These are phyloP conservation scores for Trichoderma pleuroti DNA, from an alignment of 2,329 filamentous ascomycete species.

Conservation along the genomic window DNA sequence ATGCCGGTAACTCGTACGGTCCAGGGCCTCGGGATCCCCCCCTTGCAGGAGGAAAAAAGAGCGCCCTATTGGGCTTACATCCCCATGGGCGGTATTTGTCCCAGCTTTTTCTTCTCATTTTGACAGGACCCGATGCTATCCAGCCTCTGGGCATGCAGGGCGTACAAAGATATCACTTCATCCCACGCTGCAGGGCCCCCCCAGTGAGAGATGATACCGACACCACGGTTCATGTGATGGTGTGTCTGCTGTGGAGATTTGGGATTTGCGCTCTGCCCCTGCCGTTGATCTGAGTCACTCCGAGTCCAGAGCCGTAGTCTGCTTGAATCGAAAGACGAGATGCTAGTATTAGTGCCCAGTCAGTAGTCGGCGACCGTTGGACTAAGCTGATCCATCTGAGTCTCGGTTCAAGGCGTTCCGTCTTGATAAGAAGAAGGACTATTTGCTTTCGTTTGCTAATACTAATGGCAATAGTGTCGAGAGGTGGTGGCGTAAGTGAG, in stretches of 20 bases:
- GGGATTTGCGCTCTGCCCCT: not conserved
- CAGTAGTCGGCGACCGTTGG: not conserved
- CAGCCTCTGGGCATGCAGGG: not conserved
- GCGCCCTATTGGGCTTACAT: conserved; percentile 11
- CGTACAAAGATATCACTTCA: not conserved
- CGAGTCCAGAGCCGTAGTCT: not conserved
- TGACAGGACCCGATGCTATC: not conserved
- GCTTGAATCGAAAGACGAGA: not conserved
- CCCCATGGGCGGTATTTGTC: not conserved
- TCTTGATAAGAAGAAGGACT: not conserved
- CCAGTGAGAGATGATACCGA: not conserved
- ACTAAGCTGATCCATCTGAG: not conserved
- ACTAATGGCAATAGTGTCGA: not conserved
- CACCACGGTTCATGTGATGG: conserved; percentile 3
- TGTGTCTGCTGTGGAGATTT: not conserved
- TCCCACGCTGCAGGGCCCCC: not conserved
- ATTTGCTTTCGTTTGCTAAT: not conserved
- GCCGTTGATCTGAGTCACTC: not conserved
- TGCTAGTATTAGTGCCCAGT: not conserved
- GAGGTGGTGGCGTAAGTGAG: not conserved
- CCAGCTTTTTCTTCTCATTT: not conserved
- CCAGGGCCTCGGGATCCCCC: not conserved
- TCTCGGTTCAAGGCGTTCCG: not conserved
- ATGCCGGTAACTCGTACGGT: not conserved
- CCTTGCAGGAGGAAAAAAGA: not conserved